phyloP scores from a whole-genome alignment of 352 stramenopile species.

The Globisporangium megalacanthum region DNA sequence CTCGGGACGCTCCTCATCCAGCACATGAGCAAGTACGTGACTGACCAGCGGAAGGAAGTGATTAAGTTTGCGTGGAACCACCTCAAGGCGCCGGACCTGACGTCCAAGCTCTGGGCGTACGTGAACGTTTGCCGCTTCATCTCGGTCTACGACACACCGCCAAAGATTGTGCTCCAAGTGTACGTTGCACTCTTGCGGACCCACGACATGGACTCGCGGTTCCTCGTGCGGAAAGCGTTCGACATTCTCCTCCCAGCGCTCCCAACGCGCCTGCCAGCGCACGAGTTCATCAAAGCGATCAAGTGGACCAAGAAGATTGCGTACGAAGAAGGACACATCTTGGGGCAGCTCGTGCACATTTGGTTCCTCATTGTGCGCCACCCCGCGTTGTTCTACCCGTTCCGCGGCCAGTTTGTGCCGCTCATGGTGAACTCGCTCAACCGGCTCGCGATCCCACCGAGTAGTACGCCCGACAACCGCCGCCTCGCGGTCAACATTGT shows the following conservation, averaged over 20 bases:
- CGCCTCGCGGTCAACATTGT: conserved; percentile 92
- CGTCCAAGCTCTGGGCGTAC: conserved; percentile 96
- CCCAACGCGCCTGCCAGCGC: conserved; percentile 75
- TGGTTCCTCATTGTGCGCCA: conserved; percentile 97
- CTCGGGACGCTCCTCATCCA: conserved; percentile 95
- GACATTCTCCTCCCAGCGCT: conserved; percentile 95
- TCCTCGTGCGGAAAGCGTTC: conserved; percentile 92
- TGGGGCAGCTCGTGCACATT: conserved; percentile 96
- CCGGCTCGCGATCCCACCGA: conserved; percentile 92
- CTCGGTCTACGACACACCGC: conserved; percentile 92
- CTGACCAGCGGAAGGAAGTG: conserved; percentile 94
- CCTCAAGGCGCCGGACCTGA: conserved; percentile 93
- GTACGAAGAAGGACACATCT: conserved; percentile 95
- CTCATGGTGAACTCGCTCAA: conserved; percentile 97
- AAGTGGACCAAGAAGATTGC: conserved; percentile 98
- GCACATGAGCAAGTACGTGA: conserved; percentile 91
- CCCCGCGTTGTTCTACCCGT: conserved; percentile 90
- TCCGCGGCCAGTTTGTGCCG: conserved; percentile 91
- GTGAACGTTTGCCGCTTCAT: conserved; percentile 97
- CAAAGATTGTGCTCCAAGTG: conserved; percentile 97
- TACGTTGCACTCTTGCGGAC: conserved; percentile 93
- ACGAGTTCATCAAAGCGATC: conserved; percentile 95
- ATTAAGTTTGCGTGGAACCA: conserved; percentile 99
- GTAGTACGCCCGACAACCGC: conserved; percentile 90
- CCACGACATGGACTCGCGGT: conserved; percentile 92